A percentile compares a stretch with the other conserved stretches of the same genome.
phyloP scores from a whole-genome alignment of 768 basidiomycete species.

The Psilocybe cubensis region DNA sequence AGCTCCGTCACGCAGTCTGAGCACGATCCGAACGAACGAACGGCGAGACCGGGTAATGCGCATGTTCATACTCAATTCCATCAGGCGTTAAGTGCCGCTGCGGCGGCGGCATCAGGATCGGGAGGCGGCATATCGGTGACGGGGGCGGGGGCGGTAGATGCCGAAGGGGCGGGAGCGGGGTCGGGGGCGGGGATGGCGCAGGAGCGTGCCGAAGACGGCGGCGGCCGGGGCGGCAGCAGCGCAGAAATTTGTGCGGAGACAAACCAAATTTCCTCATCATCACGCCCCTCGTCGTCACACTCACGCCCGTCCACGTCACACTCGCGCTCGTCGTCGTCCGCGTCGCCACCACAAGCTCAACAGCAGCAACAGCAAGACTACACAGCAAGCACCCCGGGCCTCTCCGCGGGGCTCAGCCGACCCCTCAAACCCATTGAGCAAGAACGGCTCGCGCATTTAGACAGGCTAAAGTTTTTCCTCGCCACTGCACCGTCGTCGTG shows the following conservation, averaged over 20 bases:
- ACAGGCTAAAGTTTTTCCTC: slow-evolving; percentile 87
- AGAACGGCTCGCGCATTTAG: slow-evolving; percentile 73
- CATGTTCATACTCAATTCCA: slow-evolving; percentile 50
- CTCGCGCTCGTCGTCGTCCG: slow-evolving; percentile 13
- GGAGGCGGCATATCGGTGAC: too few species aligned
- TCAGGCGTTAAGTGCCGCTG: slow-evolving; percentile 10
- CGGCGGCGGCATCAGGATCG: neutral
- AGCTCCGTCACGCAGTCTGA: slow-evolving; percentile 39
- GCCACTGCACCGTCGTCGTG: slow-evolving; percentile 83
- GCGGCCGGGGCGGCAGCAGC: too few species aligned
- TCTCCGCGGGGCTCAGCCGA: slow-evolving; percentile 52
- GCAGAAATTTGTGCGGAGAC: too few species aligned
- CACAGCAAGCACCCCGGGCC: slow-evolving; percentile 25
- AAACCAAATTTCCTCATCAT: too few species aligned
- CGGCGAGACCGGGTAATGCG: slow-evolving; percentile 52
- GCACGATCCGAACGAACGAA: slow-evolving; percentile 49
- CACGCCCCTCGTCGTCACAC: too few species aligned
- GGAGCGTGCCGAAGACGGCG: too few species aligned
- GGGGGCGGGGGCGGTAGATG: too few species aligned
- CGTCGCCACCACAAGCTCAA: neutral
- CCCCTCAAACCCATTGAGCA: slow-evolving; percentile 67
- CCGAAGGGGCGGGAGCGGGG: too few species aligned
- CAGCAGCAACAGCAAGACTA: slow-evolving; percentile 13
- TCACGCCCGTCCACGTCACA: too few species aligned
- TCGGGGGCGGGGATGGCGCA: too few species aligned